Evolutionary conservation across 108 stramenopile genomes (phyloP), one percentile per base, ranked within the genome.

Genomic region (Pseudonitzschia multistriata): DNA sequence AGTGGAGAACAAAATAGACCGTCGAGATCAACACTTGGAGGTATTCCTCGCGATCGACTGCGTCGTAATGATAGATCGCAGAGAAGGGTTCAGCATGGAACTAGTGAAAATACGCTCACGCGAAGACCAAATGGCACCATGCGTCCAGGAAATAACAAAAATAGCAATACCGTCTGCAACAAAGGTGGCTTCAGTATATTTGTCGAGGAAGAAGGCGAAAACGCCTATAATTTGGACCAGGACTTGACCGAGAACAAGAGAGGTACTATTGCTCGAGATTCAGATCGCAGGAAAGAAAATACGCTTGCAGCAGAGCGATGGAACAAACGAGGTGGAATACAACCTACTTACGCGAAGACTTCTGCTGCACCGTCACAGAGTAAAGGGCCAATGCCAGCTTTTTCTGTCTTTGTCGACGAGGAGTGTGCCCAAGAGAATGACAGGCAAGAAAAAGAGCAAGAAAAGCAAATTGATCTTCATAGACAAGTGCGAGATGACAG

Each of bases 361-460:
- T 7, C 2, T 1, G 34, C 63, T 3, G 37, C 70, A 39, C 34
- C 57, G 4, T 28, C 39, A 39, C 31, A 56, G 47, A 49, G 73
- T 52, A 64, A 53, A 31, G 49, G 49, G 5, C 61, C 75, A n/a
- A 54, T 78, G 39, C 47, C 76, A 5, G 75, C 88, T 28, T 93
- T 93, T 81, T 83, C 87, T 36, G 86, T 94, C 19, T 86, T 86
- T 77, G 86, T 93, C 0, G 92, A 93, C 59, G 92, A 90, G 54
- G 86, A 90, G 14, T 87, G 79, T 77, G 83, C 67, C 15, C 67
- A 54, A 13, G 49, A 79, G 42, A 68, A 80, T 17, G 77, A 74
- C 27, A 39, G 59, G 6, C 49, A 74, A 56, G 50, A 40, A 48
- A 45, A 68, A 11, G 77, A 72, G 25, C 59, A 75, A 34, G 52